Evolutionary conservation across 768 basidiomycete genomes (phyloP), one percentile per base, ranked within the genome.

Genomic region (Phaeotremella fagi): DNA sequence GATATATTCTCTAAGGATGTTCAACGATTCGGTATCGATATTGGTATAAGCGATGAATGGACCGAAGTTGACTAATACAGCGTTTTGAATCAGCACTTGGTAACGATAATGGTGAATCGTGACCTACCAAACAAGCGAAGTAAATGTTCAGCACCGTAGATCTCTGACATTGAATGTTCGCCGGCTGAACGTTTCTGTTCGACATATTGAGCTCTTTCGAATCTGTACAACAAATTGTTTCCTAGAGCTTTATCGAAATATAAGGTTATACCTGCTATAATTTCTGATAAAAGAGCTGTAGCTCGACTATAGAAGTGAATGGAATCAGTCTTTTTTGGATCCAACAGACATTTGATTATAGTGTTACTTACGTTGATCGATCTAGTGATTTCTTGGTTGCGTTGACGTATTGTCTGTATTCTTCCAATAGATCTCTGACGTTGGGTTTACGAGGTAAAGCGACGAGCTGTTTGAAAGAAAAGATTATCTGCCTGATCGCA

Each of bases 121-220:
- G 45, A 79, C 82, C 52, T 57, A 94, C 94, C 94, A 49, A 98
- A 78, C 82, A 98, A 85, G 47, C 94, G 79, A 56, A 97, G 71
- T 3, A 99, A 72, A 75, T 99, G 95, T 68, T 98, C 94, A 4
- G 88, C 91, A 1, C 94, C 95, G 65, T 98, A 98, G 5, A 97
- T 80, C 47, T 82, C 77, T 69, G 88, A 90, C 85, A 95, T 88
- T 64, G 88, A 85, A 72, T 83, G 86, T 68, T 89, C 88, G 24
- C 88, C 86, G 45, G 83, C 62, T 11, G 61, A 58, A 64, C 85
- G 83, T 38, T 87, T 81, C 22, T 88, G 80, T 44, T 85, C 83
- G 4, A 85, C 84, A 58, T 94, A 97, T 72, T 98, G 92, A 4
- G 83, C 83, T n/a, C 94, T 82, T 73, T 99, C 94, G 61, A 94